phyloP scores from a whole-genome alignment of 2,329 filamentous ascomycete genomes.

The Pseudogymnoascus verrucosus region DNA sequence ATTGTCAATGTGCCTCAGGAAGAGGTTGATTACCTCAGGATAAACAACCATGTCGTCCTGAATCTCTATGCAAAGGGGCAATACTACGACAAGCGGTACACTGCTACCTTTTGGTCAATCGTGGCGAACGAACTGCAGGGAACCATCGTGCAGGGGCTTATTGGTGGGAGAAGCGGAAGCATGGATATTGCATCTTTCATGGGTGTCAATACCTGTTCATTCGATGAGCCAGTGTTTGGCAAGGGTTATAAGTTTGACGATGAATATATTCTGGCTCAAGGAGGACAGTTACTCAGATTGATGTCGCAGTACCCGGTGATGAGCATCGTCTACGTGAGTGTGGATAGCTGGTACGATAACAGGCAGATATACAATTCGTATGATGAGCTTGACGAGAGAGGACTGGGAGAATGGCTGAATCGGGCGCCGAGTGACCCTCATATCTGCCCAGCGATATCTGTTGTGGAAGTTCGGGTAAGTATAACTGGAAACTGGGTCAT shows the following conservation, averaged over 20 bases:
- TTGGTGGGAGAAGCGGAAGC: background rate
- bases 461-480: background rate
- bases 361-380: background rate
- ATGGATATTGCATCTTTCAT: slow-evolving; percentile 10
- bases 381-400: background rate
- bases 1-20: background rate
- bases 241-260: background rate
- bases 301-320: background rate
- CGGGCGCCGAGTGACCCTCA: background rate
- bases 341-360: background rate
- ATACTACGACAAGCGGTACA: background rate
- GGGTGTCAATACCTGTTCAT: background rate
- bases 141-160: background rate
- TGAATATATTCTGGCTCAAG: background rate
- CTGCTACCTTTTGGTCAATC: slow-evolving; percentile 4
- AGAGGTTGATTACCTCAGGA: background rate
- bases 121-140: background rate
- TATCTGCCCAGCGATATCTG: background rate
- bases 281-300: background rate
- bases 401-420: background rate
- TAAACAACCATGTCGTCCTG: background rate
- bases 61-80: background rate
- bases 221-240: slow-evolving; percentile 3
- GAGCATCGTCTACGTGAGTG: background rate
- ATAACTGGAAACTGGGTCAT: background rate